A percentile compares a stretch with the other conserved stretches of the same genome.
Evolutionary conservation across 495 filamentous ascomycete genomes (phyloP).

Genomic region (Penicillium cosmopolitanum): DNA sequence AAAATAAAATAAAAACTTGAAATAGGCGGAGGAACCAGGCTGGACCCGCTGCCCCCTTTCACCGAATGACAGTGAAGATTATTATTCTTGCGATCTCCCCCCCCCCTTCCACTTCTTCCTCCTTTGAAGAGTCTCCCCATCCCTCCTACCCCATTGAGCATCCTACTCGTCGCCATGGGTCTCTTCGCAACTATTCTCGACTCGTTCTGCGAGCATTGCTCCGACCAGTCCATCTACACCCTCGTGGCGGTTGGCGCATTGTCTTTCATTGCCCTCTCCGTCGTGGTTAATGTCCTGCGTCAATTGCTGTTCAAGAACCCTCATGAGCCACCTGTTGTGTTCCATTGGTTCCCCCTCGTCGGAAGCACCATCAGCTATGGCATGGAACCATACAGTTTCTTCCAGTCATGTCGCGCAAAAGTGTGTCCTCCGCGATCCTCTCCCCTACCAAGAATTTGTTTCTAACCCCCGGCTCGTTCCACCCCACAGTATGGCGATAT

Average conservation of each 20-base stretch:
- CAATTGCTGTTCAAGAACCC: slow-evolving; percentile 73
- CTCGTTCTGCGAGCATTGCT: slow-evolving; percentile 45
- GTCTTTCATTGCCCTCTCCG: slow-evolving; percentile 39
- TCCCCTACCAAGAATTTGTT: background rate
- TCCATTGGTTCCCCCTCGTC: slow-evolving; percentile 66
- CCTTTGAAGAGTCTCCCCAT: background rate
- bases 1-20: slow-evolving; percentile 5
- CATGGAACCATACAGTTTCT: slow-evolving; percentile 67
- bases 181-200: slow-evolving; percentile 42
- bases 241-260: slow-evolving; percentile 31
- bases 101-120: slow-evolving; percentile 19
- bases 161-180: slow-evolving; percentile 34
- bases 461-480: slow-evolving; percentile 16
- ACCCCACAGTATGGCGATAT: slow-evolving; percentile 61
- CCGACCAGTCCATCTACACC: slow-evolving; percentile 38
- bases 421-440: slow-evolving; percentile 29
- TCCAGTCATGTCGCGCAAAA: slow-evolving; percentile 58
- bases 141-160: slow-evolving; percentile 3
- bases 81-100: slow-evolving; percentile 27
- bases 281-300: slow-evolving; percentile 64
- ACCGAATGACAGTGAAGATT: slow-evolving; percentile 32
- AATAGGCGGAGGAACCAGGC: slow-evolving; percentile 4
- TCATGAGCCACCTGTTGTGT: slow-evolving; percentile 64
- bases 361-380: slow-evolving; percentile 67
- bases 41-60: background rate